Conservation (phyloP, 2,329 filamentous ascomycete genomes). For the Hypoxylon sp. region DNA sequence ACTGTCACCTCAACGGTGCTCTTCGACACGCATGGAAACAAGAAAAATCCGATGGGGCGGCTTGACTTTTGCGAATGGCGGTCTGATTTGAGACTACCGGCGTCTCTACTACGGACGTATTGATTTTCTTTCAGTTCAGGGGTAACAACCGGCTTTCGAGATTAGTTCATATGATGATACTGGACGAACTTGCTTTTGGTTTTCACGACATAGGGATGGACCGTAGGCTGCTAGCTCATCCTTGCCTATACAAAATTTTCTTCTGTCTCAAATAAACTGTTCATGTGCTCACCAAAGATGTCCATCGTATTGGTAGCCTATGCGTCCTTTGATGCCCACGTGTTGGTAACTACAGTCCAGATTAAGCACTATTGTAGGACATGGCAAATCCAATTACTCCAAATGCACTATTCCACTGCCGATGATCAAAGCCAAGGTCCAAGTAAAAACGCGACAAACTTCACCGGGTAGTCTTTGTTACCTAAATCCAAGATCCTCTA, state of each 20-base stretch:
- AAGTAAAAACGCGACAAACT: not conserved
- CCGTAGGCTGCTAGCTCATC: conserved; percentile 28
- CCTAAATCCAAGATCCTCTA: not conserved
- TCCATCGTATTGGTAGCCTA: not conserved
- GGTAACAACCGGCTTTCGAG: conserved; percentile 23
- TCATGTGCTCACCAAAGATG: not conserved
- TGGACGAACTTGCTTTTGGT: conserved; percentile 31
- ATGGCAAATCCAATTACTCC: not conserved
- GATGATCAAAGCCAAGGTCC: not conserved
- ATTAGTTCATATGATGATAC: conserved; percentile 39
- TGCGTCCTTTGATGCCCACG: not conserved
- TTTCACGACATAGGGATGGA: conserved; percentile 34
- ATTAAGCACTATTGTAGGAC: not conserved
- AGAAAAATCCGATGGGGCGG: conserved; percentile 15
- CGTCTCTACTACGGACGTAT: conserved; percentile 16
- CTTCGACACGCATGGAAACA: conserved; percentile 20
- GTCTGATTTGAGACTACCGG: conserved; percentile 18
- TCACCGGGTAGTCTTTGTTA: not conserved
- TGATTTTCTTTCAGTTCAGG: conserved; percentile 29
- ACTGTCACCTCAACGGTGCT: conserved; percentile 30
- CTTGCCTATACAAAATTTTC: conserved; percentile 33
- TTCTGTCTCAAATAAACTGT: conserved; percentile 21
- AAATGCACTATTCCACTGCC: not conserved
- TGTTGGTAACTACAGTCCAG: not conserved
- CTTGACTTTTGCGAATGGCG: conserved; percentile 18